Conservation (phyloP, 2,329 filamentous ascomycete genomes). For the Pseudogymnoascus sp. region DNA sequence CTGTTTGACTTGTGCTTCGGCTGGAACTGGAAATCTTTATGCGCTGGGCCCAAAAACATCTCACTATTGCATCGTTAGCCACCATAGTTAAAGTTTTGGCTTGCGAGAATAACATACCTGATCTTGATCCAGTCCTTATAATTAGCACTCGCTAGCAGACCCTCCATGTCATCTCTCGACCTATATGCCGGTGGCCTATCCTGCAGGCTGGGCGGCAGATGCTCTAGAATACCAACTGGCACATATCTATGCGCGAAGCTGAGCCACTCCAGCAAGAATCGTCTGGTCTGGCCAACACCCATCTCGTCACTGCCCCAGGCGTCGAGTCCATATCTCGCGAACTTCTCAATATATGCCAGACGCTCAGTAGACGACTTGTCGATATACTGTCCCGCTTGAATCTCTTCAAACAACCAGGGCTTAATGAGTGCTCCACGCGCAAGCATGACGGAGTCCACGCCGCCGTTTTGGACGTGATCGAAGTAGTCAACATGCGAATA, state of each 20-base stretch:
- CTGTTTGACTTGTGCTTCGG: slow-evolving; percentile 96
- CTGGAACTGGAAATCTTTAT: slow-evolving; percentile 86
- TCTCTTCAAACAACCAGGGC: slow-evolving; percentile 98
- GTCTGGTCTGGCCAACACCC: slow-evolving; percentile 80
- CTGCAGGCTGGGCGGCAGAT: slow-evolving; percentile 80
- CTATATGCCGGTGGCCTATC: slow-evolving; percentile 79
- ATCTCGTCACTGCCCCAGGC: slow-evolving; percentile 95
- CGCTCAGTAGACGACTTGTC: slow-evolving; percentile 91
- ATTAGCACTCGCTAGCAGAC: slow-evolving; percentile 80
- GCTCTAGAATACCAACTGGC: slow-evolving; percentile 78
- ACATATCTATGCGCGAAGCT: slow-evolving; percentile 92
- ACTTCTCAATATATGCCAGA: slow-evolving; percentile 78
- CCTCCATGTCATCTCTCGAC: slow-evolving; percentile 86
- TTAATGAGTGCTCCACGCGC: slow-evolving; percentile 95
- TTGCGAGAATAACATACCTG: slow-evolving; percentile 54
- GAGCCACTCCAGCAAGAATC: slow-evolving; percentile 92
- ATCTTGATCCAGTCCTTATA: slow-evolving; percentile 99
- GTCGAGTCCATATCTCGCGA: slow-evolving; percentile 82
- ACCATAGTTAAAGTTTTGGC: not conserved
- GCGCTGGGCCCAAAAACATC: slow-evolving; percentile 92
- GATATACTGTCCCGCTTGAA: slow-evolving; percentile 82
- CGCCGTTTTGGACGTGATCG: slow-evolving; percentile 65
- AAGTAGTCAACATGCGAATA: slow-evolving; percentile 89
- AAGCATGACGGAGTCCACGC: slow-evolving; percentile 93
- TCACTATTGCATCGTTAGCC: slow-evolving; percentile 51